phyloP scores from a whole-genome alignment of 495 filamentous ascomycete species.

The Penicillium macrosclerotiorum region DNA sequence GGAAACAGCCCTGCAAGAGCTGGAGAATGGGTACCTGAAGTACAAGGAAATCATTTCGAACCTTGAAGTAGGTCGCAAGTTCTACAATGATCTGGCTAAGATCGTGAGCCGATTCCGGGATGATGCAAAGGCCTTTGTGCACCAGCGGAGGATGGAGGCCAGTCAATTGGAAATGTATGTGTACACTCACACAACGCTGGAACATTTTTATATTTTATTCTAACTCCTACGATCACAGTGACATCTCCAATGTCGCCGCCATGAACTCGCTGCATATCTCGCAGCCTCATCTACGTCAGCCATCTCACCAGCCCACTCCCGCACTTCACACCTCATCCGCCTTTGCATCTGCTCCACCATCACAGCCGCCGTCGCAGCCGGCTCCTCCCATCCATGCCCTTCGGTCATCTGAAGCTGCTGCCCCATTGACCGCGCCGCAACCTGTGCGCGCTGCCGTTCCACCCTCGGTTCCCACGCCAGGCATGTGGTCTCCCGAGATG shows the following conservation, averaged over 20 bases:
- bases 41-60: conserved; percentile 94
- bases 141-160: conserved; percentile 77
- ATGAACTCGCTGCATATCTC: conserved; percentile 61
- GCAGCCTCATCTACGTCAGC: conserved; percentile 37
- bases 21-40: conserved; percentile 91
- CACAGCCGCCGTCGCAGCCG: conserved; percentile 27
- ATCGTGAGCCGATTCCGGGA: conserved; percentile 79
- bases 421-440: conserved; percentile 53
- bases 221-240: conserved; percentile 38
- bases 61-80: conserved; percentile 84
- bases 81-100: conserved; percentile 92
- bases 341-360: not conserved
- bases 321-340: conserved; percentile 12
- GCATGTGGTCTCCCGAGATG: conserved; percentile 77
- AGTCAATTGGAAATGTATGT: conserved; percentile 69
- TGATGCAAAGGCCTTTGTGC: conserved; percentile 73
- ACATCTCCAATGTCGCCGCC: conserved; percentile 56
- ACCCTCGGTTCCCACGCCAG: conserved; percentile 49
- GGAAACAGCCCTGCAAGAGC: conserved; percentile 78
- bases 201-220: not conserved
- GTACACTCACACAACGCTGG: not conserved
- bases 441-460: conserved; percentile 54
- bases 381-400: conserved; percentile 32
- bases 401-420: conserved; percentile 14
- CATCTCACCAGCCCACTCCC: conserved; percentile 23